Evolutionary conservation across 257 asterid species (phyloP).

Genomic region (Thymus quinquecostatus): DNA sequence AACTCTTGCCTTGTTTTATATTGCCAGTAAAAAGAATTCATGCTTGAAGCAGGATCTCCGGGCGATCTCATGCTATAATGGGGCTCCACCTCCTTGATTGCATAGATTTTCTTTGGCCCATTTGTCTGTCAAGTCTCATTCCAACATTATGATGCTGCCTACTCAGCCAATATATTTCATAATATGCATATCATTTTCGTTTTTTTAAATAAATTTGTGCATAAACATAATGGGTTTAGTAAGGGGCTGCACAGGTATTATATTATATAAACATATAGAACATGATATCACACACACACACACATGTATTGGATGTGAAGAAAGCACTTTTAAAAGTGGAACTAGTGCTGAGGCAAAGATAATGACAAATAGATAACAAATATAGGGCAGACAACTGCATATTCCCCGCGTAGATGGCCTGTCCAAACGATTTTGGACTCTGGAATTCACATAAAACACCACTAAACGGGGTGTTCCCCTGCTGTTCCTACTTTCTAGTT

Average conservation of each 20-base stretch:
- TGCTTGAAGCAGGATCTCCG: constrained; percentile 35
- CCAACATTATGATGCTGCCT: constrained; percentile 22
- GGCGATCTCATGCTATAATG: constrained; percentile 10
- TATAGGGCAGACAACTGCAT: neutral
- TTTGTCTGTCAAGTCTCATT: constrained; percentile 24
- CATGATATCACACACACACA: neutral
- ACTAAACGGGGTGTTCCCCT: neutral
- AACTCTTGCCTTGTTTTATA: constrained; percentile 16
- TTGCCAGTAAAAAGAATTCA: constrained; percentile 12
- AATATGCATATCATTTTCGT: neutral
- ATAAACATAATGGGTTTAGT: neutral
- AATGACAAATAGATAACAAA: neutral
- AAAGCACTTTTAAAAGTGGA: neutral
- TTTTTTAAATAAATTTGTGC: neutral
- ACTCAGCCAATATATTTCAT: neutral
- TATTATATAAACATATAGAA: neutral
- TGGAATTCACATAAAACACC: neutral
- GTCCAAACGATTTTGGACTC: neutral
- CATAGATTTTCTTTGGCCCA: constrained; percentile 32
- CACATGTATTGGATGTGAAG: neutral
- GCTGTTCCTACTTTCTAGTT: neutral
- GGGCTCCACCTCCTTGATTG: constrained; percentile 42
- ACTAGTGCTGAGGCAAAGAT: neutral
- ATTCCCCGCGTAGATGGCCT: neutral
- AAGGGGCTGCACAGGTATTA: neutral